phyloP scores from a whole-genome alignment of 192 early-diverging fungal species.

The Thamnidium elegans region DNA sequence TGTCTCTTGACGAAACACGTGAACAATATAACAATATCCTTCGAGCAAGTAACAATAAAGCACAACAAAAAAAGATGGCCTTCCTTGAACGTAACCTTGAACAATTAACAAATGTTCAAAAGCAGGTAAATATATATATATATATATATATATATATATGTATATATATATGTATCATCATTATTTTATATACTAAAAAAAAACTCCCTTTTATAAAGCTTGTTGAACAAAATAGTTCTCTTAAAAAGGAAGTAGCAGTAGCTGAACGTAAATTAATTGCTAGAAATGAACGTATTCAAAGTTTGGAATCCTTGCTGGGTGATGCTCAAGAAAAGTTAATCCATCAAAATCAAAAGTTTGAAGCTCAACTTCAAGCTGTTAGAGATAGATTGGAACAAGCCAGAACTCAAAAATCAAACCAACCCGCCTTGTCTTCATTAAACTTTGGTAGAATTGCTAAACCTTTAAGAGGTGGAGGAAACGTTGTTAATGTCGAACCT shows the following conservation, averaged over 20 bases:
- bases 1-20: slow-evolving; percentile 91
- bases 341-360: slow-evolving; percentile 65
- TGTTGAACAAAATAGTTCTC: slow-evolving; percentile 90
- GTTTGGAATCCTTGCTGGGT: slow-evolving; percentile 77
- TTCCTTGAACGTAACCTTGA: slow-evolving; percentile 95
- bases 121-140: slow-evolving; percentile 55
- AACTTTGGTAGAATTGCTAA: slow-evolving; percentile 70
- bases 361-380: slow-evolving; percentile 45
- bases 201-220: slow-evolving; percentile 43
- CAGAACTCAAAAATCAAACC: slow-evolving; percentile 42
- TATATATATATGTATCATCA: too few species aligned
- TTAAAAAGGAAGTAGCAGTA: slow-evolving; percentile 91
- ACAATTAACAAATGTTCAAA: slow-evolving; percentile 93
- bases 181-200: background rate
- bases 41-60: slow-evolving; percentile 74
- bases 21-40: slow-evolving; percentile 87
- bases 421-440: slow-evolving; percentile 29
- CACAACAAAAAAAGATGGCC: slow-evolving; percentile 92
- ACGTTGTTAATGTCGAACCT: slow-evolving; percentile 1
- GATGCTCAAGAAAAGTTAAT: slow-evolving; percentile 81
- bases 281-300: slow-evolving; percentile 90
- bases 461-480: slow-evolving; percentile 79
- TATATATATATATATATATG: background rate
- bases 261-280: slow-evolving; percentile 88
- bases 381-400: slow-evolving; percentile 80